phyloP scores from a whole-genome alignment of 2,329 filamentous ascomycete genomes.

The Exophiala dermatitidis region DNA sequence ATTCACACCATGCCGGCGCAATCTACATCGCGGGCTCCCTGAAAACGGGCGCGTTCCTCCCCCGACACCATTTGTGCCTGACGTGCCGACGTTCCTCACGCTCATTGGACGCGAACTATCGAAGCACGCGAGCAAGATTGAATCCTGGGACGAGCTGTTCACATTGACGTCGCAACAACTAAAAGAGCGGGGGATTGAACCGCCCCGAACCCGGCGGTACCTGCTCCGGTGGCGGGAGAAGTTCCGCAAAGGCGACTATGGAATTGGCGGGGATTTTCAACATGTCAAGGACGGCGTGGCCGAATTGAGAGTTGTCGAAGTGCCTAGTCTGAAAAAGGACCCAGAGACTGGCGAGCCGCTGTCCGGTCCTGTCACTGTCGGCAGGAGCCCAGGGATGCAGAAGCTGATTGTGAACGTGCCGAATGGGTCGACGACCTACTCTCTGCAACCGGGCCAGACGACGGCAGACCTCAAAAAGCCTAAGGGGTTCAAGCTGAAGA shows the following conservation, averaged over 20 bases:
- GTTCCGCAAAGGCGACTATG: conserved; percentile 69
- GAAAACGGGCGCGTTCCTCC: conserved; percentile 46
- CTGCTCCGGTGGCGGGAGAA: conserved; percentile 80
- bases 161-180: conserved; percentile 69
- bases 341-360: conserved; percentile 30
- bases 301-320: conserved; percentile 52
- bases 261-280: conserved; percentile 73
- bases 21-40: conserved; percentile 17
- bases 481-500: conserved; percentile 59
- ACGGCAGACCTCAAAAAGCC: conserved; percentile 48
- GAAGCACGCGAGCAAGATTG: conserved; percentile 77
- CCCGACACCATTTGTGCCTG: conserved; percentile 54
- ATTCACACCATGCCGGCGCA: conserved; percentile 23
- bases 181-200: conserved; percentile 77
- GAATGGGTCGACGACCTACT: conserved; percentile 51
- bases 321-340: conserved; percentile 38
- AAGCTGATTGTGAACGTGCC: conserved; percentile 56
- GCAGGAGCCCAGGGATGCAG: conserved; percentile 48
- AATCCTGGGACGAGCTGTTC: conserved; percentile 86
- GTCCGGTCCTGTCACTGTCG: conserved; percentile 30
- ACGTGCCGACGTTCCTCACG: conserved; percentile 69
- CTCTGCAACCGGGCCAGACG: conserved; percentile 36
- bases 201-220: conserved; percentile 72
- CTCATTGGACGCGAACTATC: conserved; percentile 83
- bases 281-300: conserved; percentile 60